A percentile compares a stretch with the other conserved stretches of the same genome.
These are phyloP conservation scores for Penicillium sp. DNA, from an alignment of 2,329 filamentous ascomycete species.

Conservation along the genomic window DNA sequence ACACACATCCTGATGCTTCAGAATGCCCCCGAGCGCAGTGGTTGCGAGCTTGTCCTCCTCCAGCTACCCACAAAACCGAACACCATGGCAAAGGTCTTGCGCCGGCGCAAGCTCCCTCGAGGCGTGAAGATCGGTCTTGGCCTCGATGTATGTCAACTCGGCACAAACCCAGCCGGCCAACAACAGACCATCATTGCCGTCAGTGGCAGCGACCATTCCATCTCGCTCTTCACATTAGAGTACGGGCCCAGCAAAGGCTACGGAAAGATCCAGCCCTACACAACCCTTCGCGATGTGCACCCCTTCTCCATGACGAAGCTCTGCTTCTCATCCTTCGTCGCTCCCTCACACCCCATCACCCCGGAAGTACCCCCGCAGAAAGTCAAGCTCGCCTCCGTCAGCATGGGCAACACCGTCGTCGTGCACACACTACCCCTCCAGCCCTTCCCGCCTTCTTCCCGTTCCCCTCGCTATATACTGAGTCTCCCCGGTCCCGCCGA, in stretches of 20 bases:
- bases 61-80: constrained; percentile 16
- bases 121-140: constrained; percentile 69
- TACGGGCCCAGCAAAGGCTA: constrained; percentile 48
- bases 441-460: constrained; percentile 39
- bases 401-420: constrained; percentile 70
- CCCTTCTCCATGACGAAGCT: constrained; percentile 56
- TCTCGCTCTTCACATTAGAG: constrained; percentile 72
- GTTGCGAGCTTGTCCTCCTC: constrained; percentile 53
- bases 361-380: constrained; percentile 51
- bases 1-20: constrained; percentile 51
- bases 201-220: constrained; percentile 71
- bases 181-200: constrained; percentile 77
- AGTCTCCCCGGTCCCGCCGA: constrained; percentile 55
- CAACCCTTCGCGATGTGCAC: constrained; percentile 52
- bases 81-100: constrained; percentile 43
- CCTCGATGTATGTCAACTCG: constrained; percentile 69
- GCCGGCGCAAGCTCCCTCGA: constrained; percentile 58
- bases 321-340: constrained; percentile 48
- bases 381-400: constrained; percentile 74
- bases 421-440: constrained; percentile 72
- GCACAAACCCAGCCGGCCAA: constrained; percentile 54
- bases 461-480: constrained; percentile 64
- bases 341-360: constrained; percentile 47
- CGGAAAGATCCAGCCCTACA: constrained; percentile 47
- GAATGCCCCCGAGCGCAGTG: constrained; percentile 51